Percentiles rank a stretch among this genome's conserved stretches.
These are phyloP conservation scores for Colletotrichum orbiculare DNA, from an alignment of 2,329 filamentous ascomycete species.

Conservation along the genomic window DNA sequence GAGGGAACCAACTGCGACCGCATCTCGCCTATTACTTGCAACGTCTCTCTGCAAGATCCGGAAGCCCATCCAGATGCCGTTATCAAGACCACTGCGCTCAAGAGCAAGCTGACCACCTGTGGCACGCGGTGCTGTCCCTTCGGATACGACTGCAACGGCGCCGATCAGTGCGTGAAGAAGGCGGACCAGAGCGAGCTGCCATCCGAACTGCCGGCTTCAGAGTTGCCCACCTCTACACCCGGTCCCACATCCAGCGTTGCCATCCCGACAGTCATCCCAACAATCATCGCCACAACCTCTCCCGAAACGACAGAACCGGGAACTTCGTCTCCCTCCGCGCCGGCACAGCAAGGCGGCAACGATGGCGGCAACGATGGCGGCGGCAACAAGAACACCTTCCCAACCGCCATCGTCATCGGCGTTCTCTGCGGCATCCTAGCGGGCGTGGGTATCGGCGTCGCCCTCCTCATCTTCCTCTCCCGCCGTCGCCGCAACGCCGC, in stretches of 20 bases:
- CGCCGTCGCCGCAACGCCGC: conserved; percentile 45
- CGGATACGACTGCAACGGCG: conserved; percentile 72
- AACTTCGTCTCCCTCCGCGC: conserved; percentile 37
- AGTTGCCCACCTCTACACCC: conserved; percentile 39
- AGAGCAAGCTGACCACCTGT: conserved; percentile 66
- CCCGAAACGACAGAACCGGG: conserved; percentile 8
- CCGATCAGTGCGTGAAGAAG: conserved; percentile 61
- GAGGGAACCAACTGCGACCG: conserved; percentile 63
- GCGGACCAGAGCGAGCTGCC: conserved; percentile 59
- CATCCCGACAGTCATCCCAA: conserved; percentile 38
- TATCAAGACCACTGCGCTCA: conserved; percentile 74
- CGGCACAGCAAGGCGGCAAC: conserved; percentile 32
- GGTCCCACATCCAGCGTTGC: conserved; percentile 38
- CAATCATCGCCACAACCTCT: conserved; percentile 40
- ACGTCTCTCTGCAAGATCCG: conserved; percentile 70
- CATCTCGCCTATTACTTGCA: conserved; percentile 74
- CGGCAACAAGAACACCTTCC: conserved; percentile 37
- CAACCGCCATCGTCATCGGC: conserved; percentile 58
- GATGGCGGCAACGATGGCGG: conserved; percentile 23
- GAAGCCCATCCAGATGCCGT: conserved; percentile 64
- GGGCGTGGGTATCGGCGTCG: conserved; percentile 51
- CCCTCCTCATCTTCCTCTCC: conserved; percentile 53
- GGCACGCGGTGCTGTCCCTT: conserved; percentile 75
- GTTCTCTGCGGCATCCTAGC: conserved; percentile 58
- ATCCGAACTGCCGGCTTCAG: conserved; percentile 17